Percentiles rank a stretch among this genome's conserved stretches.
phyloP scores from a whole-genome alignment of 2,329 filamentous ascomycete genomes.

The Penicillium italicum region DNA sequence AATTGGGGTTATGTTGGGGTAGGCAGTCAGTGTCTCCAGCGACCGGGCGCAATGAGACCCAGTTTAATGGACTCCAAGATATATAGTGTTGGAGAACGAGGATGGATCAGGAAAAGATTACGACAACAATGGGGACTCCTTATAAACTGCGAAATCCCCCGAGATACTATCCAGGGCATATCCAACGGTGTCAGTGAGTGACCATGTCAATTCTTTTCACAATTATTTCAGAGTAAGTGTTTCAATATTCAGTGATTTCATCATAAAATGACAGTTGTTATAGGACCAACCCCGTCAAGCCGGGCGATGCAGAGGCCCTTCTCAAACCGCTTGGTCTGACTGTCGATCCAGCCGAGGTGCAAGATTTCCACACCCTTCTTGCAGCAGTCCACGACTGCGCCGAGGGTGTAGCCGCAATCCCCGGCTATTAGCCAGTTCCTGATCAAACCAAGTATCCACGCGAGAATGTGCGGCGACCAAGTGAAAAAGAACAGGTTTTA shows the following conservation, averaged over 20 bases:
- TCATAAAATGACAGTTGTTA: not conserved
- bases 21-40: not conserved
- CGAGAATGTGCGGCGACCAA: conserved; percentile 43
- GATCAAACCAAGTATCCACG: conserved; percentile 47
- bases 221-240: conserved; percentile 27
- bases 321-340: conserved; percentile 38
- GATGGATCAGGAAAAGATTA: not conserved
- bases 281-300: conserved; percentile 41
- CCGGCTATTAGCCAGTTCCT: conserved; percentile 47
- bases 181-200: not conserved
- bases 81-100: conserved; percentile 1
- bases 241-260: not conserved
- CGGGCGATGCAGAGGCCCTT: conserved; percentile 39
- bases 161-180: not conserved
- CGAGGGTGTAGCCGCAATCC: conserved; percentile 43
- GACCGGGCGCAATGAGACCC: not conserved
- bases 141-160: conserved; percentile 9
- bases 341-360: conserved; percentile 37
- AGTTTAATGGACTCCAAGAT: not conserved
- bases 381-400: conserved; percentile 53
- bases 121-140: not conserved
- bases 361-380: conserved; percentile 49
- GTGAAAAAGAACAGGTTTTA: conserved; percentile 42
- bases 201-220: conserved; percentile 31
- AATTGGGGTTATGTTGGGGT: conserved; percentile 4